Evolutionary conservation across 306 rosid species (phyloP).

Genomic region (Begonia fuchsioides): DNA sequence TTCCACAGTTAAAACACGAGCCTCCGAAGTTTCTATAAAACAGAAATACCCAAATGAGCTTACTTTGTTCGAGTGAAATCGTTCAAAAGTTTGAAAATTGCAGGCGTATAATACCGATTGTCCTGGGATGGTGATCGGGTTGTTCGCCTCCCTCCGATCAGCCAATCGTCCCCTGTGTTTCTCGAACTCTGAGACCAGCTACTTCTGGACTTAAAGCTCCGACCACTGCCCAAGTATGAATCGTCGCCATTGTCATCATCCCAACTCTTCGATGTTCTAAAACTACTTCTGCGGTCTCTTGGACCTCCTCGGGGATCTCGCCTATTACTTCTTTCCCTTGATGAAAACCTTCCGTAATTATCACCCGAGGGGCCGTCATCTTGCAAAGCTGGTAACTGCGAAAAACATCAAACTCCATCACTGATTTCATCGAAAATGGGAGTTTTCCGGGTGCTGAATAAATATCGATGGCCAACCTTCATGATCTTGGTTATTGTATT

Average conservation of each 20-base stretch:
- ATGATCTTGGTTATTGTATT: constrained; percentile 59
- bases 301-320: constrained; percentile 31
- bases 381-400: constrained; percentile 90
- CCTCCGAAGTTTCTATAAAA: constrained; percentile 68
- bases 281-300: constrained; percentile 48
- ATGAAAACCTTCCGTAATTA: constrained; percentile 67
- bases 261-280: constrained; percentile 46
- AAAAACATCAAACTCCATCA: constrained; percentile 4
- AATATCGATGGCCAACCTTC: constrained; percentile 37
- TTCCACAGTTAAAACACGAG: constrained; percentile 81
- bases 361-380: constrained; percentile 87
- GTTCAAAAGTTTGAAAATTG: not conserved
- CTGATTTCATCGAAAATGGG: too few species aligned
- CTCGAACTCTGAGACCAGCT: constrained; percentile 43
- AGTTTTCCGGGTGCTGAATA: constrained; percentile 2
- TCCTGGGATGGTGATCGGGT: constrained; percentile 62
- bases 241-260: constrained; percentile 11
- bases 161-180: constrained; percentile 65
- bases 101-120: constrained; percentile 41
- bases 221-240: constrained; percentile 21
- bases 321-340: constrained; percentile 39
- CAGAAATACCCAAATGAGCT: not conserved
- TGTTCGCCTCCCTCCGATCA: constrained; percentile 61
- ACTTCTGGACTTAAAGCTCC: constrained; percentile 28
- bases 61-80: not conserved